Base-by-base conservation (phyloP, 805 yeast genomes). In the Yarrowia porcina region DNA sequence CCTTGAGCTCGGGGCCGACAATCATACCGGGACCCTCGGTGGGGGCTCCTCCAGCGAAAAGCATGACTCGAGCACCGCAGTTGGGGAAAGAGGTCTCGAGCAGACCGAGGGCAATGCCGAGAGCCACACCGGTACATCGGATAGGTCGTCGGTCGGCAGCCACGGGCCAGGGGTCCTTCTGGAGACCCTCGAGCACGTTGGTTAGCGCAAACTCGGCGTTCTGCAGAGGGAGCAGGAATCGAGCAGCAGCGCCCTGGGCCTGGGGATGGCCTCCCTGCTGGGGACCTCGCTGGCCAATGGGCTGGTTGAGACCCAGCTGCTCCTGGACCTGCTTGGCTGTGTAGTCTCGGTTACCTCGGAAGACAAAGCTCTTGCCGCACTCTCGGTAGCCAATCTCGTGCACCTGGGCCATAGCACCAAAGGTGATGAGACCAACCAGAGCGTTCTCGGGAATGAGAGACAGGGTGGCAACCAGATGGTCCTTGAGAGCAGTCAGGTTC, bases 31-130 rank as follows among this genome's bases (percentile, higher is more conserved):
- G 98, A 49, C 88, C 88, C 72, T 88, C 85, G 49, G 99, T 94
- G 73, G 97, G 87, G 54, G 97, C 96, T 66, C 99, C 99, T 61
- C 93, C 96, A 41, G 96, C 85, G 71, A 94, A 94, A 65, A 94
- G 79, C 79, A 90, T 86, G 69, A 94, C 81, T 73, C 97, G 85
- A 15, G 96, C 91, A 57, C 97, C 96, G 68, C 86, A 49, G 57
- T 79, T 75, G 60, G 91, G 86, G 77, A 84, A 90, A 28, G 94
- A 81, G 38, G 89, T 86, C 72, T 92, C 96, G 67, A 91, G 81
- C 63, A 94, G 73, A 68, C 88, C 82, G 27, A 91, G 80, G 10
- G 97, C 97, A 67, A 94, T 85, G 67, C 88, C 84, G 69, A 92
- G 75, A 5, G 99, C 98, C 28, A 96, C 86, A 65, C 99, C 99